Conservation (phyloP, 768 basidiomycete genomes). For the Pleurotus djamor region DNA sequence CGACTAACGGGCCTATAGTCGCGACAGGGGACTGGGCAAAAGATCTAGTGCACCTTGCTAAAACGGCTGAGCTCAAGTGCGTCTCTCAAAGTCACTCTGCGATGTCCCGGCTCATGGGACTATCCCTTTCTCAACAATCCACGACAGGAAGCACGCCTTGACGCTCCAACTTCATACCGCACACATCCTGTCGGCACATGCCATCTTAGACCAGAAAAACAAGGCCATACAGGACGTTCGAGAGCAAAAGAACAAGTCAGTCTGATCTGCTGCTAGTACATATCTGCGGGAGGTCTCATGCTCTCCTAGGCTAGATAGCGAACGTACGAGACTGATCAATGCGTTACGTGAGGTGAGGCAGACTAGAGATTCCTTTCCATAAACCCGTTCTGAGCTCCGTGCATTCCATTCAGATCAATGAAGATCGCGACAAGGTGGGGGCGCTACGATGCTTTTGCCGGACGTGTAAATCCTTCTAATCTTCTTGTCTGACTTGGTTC, state of each 20-base stretch:
- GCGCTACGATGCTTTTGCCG: neutral
- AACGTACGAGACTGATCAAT: constrained; percentile 65
- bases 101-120: neutral
- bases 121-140: too few relatives aligned
- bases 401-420: constrained; percentile 54
- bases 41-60: constrained; percentile 82
- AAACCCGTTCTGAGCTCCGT: constrained; percentile 1
- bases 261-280: neutral
- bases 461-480: neutral
- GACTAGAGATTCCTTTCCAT: constrained; percentile 1
- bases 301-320: constrained; percentile 66
- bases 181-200: constrained; percentile 82
- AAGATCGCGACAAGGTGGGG: constrained; percentile 71
- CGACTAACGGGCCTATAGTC: constrained; percentile 45
- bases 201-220: constrained; percentile 73
- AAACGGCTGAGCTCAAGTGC: constrained; percentile 86
- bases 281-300: neutral
- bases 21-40: constrained; percentile 88
- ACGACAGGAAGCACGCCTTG: constrained; percentile 73
- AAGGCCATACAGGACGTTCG: constrained; percentile 78
- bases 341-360: constrained; percentile 62
- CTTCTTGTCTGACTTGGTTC: constrained; percentile 6
- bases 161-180: constrained; percentile 85
- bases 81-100: constrained; percentile 24
- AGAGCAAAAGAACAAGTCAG: constrained; percentile 82